A percentile compares a stretch with the other conserved stretches of the same genome.
Conservation (phyloP, 345 rosid genomes). For the Melaleuca quinquenervia region DNA sequence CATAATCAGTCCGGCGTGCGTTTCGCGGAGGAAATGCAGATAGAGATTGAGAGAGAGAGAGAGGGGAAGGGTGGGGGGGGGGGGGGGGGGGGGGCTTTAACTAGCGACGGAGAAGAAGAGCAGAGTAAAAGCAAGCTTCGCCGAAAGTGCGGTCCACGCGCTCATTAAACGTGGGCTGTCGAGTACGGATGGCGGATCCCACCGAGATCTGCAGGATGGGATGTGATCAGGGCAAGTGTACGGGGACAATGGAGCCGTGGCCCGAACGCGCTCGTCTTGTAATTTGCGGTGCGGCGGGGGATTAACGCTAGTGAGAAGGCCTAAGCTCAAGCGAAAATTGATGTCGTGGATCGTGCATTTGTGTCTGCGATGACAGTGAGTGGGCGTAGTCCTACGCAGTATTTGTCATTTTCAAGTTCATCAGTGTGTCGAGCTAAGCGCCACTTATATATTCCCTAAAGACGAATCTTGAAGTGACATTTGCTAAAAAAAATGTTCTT, state of each 20-base stretch:
- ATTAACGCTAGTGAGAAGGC: not conserved
- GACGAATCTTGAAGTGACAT: too few species aligned
- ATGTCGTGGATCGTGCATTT: not conserved
- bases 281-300: not conserved
- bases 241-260: not conserved
- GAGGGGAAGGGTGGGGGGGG: not conserved
- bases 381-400: not conserved
- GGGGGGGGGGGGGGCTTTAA: not conserved
- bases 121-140: not conserved
- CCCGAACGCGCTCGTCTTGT: not conserved
- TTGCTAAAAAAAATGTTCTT: not conserved
- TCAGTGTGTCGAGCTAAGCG: too few species aligned
- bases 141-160: not conserved
- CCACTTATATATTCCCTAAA: too few species aligned
- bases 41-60: not conserved
- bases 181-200: not conserved
- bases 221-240: not conserved
- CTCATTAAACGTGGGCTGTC: not conserved
- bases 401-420: not conserved
- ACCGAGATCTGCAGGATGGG: not conserved
- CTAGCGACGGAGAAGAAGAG: not conserved
- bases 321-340: not conserved
- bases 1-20: not conserved
- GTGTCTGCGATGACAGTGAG: not conserved
- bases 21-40: not conserved